phyloP scores from a whole-genome alignment of 1,139 yeast genomes.

The Nakaseomyces delphensis region DNA sequence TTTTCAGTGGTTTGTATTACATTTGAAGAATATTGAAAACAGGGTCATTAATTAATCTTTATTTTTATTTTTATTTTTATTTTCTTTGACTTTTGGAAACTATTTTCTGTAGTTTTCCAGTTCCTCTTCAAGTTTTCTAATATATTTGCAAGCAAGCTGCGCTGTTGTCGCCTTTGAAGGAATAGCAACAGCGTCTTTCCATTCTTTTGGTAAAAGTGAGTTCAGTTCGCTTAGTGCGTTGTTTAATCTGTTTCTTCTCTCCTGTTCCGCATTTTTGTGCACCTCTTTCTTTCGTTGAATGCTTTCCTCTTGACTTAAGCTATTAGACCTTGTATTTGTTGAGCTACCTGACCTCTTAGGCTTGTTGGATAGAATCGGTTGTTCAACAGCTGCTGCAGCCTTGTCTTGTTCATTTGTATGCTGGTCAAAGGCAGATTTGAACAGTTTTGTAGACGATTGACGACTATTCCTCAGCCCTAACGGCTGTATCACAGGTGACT shows the following conservation, averaged over 20 bases:
- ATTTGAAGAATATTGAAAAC: no score
- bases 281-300: slow-evolving; percentile 50
- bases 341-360: neutral
- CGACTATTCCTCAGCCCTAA: slow-evolving; percentile 8
- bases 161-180: slow-evolving; percentile 93
- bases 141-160: slow-evolving; percentile 72
- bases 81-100: neutral
- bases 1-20: neutral
- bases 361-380: neutral
- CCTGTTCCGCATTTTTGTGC: slow-evolving; percentile 94
- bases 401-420: neutral
- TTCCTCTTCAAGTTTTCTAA: slow-evolving; percentile 38
- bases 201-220: slow-evolving; percentile 52
- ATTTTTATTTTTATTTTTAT: neutral
- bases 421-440: neutral
- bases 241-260: slow-evolving; percentile 87
- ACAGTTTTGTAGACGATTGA: slow-evolving; percentile 1
- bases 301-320: slow-evolving; percentile 12
- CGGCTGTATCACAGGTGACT: slow-evolving; percentile 29
- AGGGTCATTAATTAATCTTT: no score
- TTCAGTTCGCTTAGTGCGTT: slow-evolving; percentile 72
- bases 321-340: slow-evolving; percentile 11
- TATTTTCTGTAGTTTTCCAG: slow-evolving; percentile 6
- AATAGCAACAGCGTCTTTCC: slow-evolving; percentile 49
- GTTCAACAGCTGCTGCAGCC: neutral